These are phyloP conservation scores for Carex sylvatica DNA, from an alignment of 202 grass and related monocot species.

Conservation along the genomic window DNA sequence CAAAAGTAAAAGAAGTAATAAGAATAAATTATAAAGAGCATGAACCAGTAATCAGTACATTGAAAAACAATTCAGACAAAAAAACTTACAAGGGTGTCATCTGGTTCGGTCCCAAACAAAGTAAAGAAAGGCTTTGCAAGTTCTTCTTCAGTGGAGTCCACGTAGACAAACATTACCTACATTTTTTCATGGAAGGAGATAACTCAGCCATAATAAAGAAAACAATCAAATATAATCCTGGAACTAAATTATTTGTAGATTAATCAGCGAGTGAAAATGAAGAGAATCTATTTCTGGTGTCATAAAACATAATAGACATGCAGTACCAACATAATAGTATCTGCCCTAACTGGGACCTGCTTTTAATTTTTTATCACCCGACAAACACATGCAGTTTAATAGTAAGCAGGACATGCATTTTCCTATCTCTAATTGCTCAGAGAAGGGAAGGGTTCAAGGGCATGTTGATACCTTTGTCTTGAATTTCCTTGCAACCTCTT, in stretches of 20 bases:
- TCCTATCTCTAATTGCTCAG: neutral
- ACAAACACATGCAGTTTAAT: neutral
- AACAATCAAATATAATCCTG: neutral
- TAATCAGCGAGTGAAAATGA: neutral
- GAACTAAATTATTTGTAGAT: constrained; percentile 12
- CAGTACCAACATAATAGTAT: neutral
- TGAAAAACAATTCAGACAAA: constrained; percentile 13
- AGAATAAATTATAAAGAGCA: neutral
- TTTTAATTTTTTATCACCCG: neutral
- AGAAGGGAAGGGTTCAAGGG: neutral
- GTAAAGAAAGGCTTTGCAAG: constrained; percentile 94
- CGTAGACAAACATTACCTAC: constrained; percentile 95
- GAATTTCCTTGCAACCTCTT: constrained; percentile 66
- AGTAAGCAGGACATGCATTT: neutral
- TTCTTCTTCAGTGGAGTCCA: constrained; percentile 82
- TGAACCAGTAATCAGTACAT: neutral
- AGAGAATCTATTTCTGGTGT: neutral
- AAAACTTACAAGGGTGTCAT: constrained; percentile 67
- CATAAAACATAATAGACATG: neutral
- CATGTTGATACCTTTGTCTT: constrained; percentile 71
- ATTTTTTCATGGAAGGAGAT: constrained; percentile 22
- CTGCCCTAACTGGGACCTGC: neutral
- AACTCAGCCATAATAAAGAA: constrained; percentile 17
- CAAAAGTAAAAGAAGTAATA: neutral
- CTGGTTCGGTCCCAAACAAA: constrained; percentile 74